Conservation (phyloP, 768 basidiomycete species). For the Xerocomus spinulosus region DNA sequence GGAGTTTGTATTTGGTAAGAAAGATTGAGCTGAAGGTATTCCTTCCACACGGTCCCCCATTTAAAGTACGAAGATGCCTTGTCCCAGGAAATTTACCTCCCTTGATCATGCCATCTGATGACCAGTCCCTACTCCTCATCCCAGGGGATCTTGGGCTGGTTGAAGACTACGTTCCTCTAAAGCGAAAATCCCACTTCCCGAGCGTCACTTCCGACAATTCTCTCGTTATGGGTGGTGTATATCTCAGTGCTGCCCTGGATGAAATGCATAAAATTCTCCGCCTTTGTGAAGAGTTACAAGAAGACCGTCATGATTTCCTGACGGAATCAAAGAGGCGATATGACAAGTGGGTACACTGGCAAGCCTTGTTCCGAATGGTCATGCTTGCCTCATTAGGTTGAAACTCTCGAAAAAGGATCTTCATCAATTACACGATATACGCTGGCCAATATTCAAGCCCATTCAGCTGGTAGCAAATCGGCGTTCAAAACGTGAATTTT, state of each 20-base stretch:
- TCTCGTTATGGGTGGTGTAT: not conserved
- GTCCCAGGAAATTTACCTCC: not conserved
- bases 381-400: not conserved
- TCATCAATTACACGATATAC: not conserved
- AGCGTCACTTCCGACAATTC: not conserved
- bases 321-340: not conserved
- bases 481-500: not conserved
- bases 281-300: not conserved
- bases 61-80: not conserved
- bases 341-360: not conserved
- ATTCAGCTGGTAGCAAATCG: not conserved
- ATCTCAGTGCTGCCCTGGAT: not conserved
- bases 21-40: not conserved
- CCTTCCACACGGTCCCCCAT: slow-evolving; percentile 1
- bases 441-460: not conserved
- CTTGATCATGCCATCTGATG: not conserved
- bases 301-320: not conserved
- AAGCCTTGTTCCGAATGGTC: not conserved
- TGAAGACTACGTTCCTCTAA: not conserved
- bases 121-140: not conserved
- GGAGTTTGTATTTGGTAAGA: slow-evolving; percentile 1
- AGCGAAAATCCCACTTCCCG: too few species aligned
- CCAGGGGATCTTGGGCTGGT: not conserved
- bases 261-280: not conserved
- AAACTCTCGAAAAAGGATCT: not conserved